Conservation (phyloP, 345 rosid species). For the Zanthoxylum bungeanum region DNA sequence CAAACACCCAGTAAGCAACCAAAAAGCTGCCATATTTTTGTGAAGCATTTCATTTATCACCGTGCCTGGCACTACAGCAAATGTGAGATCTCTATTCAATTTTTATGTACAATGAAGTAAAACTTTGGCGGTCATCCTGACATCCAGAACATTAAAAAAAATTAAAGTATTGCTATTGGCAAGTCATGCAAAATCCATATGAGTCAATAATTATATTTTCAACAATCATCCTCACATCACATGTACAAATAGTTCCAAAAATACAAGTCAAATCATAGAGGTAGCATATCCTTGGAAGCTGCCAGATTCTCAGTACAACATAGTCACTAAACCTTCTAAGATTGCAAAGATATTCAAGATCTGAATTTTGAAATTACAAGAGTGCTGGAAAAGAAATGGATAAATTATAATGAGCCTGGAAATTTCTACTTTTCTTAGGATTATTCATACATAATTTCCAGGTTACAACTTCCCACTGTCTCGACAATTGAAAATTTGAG, state of each 20-base stretch:
- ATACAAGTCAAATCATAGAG: slow-evolving; percentile 6
- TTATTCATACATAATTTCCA: slow-evolving; percentile 24
- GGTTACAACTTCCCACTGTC: slow-evolving; percentile 21
- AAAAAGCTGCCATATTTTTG: neutral
- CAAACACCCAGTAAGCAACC: neutral
- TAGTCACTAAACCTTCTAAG: slow-evolving; percentile 1
- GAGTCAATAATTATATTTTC: neutral
- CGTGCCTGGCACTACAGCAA: neutral
- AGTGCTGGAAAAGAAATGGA: slow-evolving; percentile 2
- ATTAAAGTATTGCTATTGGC: neutral
- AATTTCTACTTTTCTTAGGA: slow-evolving; percentile 16
- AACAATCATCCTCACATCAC: neutral
- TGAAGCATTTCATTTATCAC: neutral
- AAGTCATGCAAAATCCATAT: neutral
- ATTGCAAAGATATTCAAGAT: slow-evolving; percentile 15
- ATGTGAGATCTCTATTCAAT: neutral
- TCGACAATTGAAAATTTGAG: slow-evolving; percentile 21
- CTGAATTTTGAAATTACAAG: slow-evolving; percentile 14
- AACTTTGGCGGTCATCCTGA: neutral
- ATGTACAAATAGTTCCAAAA: neutral
- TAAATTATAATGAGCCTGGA: slow-evolving; percentile 10
- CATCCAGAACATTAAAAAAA: neutral
- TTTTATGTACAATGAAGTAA: neutral
- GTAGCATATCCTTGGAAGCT: neutral
- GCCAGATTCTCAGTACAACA: neutral